Evolutionary conservation across 2,329 filamentous ascomycete species (phyloP), one percentile per base, ranked within the genome.

Genomic region (Acrodontium crateriforme): DNA sequence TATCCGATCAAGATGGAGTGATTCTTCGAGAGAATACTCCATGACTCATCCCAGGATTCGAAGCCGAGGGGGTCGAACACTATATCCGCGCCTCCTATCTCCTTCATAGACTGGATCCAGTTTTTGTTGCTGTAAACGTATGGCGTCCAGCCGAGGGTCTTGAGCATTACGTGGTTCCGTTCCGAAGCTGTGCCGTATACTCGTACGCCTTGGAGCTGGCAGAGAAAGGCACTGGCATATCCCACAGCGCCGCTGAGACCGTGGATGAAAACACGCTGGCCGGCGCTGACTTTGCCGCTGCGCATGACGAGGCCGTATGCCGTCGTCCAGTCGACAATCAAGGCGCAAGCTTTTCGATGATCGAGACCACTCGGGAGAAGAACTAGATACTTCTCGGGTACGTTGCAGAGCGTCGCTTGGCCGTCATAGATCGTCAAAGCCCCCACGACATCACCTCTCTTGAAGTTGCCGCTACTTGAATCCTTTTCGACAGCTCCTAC

Each of bases 11-110:
- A 18, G 6, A 16, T 9, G 16, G 14, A 15, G 14, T 26, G n/a
- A n/a, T 22, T 26, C 12, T 10, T 9, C 8, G 29, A 31, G 5
- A 31, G 18, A 16, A 31, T 18, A 13, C 16, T 20, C 23, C 27
- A 31, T 10, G 29, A 31, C 17, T 31, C 29, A 16, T 31, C 29
- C 29, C 29, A 31, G 15, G 23, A 26, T 12, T 31, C 29, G 14
- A 31, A 31, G 12, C 29, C 29, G 14, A 31, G 17, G 3, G 29
- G 29, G 16, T 31, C 29, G 24, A 31, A 31, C 10, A 31, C 24
- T 9, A 27, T 24, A 16, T 31, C 29, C 9, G 24, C 29, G 9
- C 29, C 29, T 6, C 29, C 29, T 15, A 15, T 27, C 5, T 26
- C 17, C 9, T 20, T 27, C 29, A 31, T 27, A 4, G 23, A 13